Evolutionary conservation across 2,329 filamentous ascomycete genomes (phyloP).

Genomic region (Xylaria polymorpha): DNA sequence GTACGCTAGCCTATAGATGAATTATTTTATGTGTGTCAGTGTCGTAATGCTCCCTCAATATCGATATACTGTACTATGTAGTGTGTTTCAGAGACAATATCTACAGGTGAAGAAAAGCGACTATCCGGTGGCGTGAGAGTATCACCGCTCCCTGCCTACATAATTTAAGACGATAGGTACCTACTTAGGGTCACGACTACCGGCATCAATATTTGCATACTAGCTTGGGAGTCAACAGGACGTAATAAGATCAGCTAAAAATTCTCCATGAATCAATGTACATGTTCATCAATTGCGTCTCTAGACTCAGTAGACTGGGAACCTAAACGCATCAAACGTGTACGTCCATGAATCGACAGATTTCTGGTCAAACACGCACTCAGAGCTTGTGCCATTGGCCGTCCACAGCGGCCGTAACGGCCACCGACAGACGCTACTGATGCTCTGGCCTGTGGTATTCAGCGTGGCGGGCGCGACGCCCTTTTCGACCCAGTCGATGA

Average conservation of each 20-base stretch:
- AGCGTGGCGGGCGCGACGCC: conserved; percentile 57
- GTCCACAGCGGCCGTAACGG: conserved; percentile 57
- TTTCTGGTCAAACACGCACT: conserved; percentile 42
- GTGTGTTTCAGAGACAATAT: neutral
- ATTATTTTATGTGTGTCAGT: neutral
- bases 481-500: conserved; percentile 66
- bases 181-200: neutral
- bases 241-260: neutral
- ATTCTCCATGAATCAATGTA: conserved; percentile 5
- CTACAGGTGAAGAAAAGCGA: conserved; percentile 9
- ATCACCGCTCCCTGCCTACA: neutral
- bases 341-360: conserved; percentile 31
- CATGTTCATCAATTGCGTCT: neutral
- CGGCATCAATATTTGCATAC: neutral
- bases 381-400: conserved; percentile 45
- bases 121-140: neutral
- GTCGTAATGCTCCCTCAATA: conserved; percentile 7
- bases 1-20: neutral
- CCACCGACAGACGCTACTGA: conserved; percentile 55
- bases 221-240: neutral
- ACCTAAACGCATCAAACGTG: conserved; percentile 30
- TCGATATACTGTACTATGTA: no score
- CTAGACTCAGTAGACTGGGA: conserved; percentile 27
- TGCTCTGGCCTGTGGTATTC: conserved; percentile 55
- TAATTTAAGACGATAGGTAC: neutral